A percentile compares a stretch with the other conserved stretches of the same genome.
phyloP scores from a whole-genome alignment of 306 rosid genomes.

The Gynostemma pentaphyllum region DNA sequence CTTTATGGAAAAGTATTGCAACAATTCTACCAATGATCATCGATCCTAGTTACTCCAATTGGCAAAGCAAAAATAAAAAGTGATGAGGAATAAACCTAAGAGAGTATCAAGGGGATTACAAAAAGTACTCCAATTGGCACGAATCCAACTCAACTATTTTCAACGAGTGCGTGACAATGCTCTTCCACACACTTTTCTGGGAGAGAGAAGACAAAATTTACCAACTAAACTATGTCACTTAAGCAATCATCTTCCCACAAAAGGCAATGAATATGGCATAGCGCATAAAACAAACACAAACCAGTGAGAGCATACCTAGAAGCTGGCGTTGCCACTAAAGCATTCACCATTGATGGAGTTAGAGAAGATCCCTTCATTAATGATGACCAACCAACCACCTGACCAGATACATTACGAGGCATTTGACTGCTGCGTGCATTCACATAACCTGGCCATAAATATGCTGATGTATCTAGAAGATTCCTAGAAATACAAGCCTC shows the following conservation, averaged over 20 bases:
- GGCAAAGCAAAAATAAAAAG: too few species aligned
- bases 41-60: too few species aligned
- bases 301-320: slow-evolving; percentile 53
- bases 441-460: slow-evolving; percentile 90
- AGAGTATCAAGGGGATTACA: too few species aligned
- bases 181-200: background rate
- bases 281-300: slow-evolving; percentile 12
- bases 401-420: slow-evolving; percentile 44
- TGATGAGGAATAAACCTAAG: too few species aligned
- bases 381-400: slow-evolving; percentile 64
- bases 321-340: slow-evolving; percentile 76
- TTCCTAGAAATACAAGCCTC: slow-evolving; percentile 87
- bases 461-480: slow-evolving; percentile 69
- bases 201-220: background rate
- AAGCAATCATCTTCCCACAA: background rate
- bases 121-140: too few species aligned
- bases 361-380: slow-evolving; percentile 72
- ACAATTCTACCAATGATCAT: too few species aligned
- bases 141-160: too few species aligned
- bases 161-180: background rate
- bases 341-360: slow-evolving; percentile 48
- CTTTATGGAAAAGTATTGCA: too few species aligned
- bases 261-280: background rate
- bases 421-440: slow-evolving; percentile 44
- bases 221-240: background rate